Percentiles rank a stretch among this genome's conserved stretches.
Evolutionary conservation across 2,329 filamentous ascomycete species (phyloP).

Genomic region (Thielaviopsis ethacetica): DNA sequence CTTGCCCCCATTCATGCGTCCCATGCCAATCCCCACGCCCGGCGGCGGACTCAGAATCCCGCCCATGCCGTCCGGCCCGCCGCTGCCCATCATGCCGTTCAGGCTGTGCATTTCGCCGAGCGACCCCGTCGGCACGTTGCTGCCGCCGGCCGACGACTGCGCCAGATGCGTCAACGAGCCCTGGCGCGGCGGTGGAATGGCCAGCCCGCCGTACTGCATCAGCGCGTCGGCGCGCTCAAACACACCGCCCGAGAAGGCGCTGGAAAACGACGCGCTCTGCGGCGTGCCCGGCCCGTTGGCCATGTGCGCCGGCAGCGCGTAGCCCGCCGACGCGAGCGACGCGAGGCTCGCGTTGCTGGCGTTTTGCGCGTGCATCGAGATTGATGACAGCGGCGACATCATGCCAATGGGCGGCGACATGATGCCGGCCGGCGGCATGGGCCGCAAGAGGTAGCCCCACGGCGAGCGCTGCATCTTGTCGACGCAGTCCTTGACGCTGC

Average conservation of each 20-base stretch:
- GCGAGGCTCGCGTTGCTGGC: conserved; percentile 2
- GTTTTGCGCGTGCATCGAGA: conserved; percentile 8
- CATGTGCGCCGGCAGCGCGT: conserved; percentile 1
- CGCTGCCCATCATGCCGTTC: conserved; percentile 3
- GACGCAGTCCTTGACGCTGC: conserved; percentile 64
- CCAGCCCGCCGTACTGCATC: conserved; percentile 39
- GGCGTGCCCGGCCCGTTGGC: conserved; percentile 68
- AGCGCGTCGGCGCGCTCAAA: conserved; percentile 40
- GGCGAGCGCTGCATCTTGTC: conserved; percentile 49
- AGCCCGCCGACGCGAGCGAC: background rate
- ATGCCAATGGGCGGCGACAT: conserved; percentile 5
- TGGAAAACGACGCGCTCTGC: conserved; percentile 38
- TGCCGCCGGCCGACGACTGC: conserved; percentile 10
- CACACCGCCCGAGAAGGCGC: conserved; percentile 39
- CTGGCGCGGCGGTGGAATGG: conserved; percentile 36
- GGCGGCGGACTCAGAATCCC: conserved; percentile 9
- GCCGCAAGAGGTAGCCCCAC: conserved; percentile 32
- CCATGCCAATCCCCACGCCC: conserved; percentile 12
- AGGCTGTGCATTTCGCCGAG: conserved; percentile 7
- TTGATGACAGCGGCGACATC: background rate
- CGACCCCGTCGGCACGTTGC: conserved; percentile 9
- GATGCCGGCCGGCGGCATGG: conserved; percentile 14
- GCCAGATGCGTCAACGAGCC: conserved; percentile 19
- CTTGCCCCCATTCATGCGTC: conserved; percentile 24
- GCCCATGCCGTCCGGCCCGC: background rate